Percentiles rank a stretch among this genome's conserved stretches.
Conservation (phyloP, 1,284 basidiomycete species). For the Naganishia albida region DNA sequence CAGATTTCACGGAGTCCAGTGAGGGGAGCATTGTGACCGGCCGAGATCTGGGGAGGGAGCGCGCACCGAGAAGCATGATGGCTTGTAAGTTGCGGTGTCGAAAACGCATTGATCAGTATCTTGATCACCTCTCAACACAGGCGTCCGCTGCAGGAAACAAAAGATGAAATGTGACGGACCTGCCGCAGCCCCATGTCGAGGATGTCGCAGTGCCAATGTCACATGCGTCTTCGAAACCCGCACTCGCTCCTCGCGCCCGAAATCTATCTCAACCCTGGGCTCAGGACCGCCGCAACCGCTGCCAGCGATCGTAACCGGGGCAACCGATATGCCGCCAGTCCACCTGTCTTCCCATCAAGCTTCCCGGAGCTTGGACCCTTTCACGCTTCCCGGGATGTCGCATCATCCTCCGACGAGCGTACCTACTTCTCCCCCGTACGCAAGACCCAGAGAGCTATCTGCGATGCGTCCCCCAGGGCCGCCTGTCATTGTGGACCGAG, state of each 20-base stretch:
- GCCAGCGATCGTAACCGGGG: constrained; percentile 31
- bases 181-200: constrained; percentile 46
- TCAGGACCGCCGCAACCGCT: constrained; percentile 33
- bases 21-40: constrained; percentile 33
- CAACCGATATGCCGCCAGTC: constrained; percentile 22
- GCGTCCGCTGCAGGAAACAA: constrained; percentile 38
- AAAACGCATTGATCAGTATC: neutral
- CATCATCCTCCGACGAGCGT: neutral
- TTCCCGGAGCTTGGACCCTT: constrained; percentile 28
- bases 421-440: constrained; percentile 10
- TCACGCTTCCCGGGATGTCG: constrained; percentile 14
- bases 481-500: neutral
- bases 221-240: constrained; percentile 50
- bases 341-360: constrained; percentile 22
- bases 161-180: constrained; percentile 53
- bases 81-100: constrained; percentile 42
- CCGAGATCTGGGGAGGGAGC: constrained; percentile 42
- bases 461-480: constrained; percentile 12
- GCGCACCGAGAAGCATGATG: constrained; percentile 53
- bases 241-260: constrained; percentile 41
- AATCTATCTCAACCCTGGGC: constrained; percentile 43
- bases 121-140: constrained; percentile 12
- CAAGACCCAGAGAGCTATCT: constrained; percentile 5
- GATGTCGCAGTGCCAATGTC: constrained; percentile 48
- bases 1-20: constrained; percentile 36